Conservation (phyloP, 352 stramenopile species). For the Phytophthora chlamydospora region DNA sequence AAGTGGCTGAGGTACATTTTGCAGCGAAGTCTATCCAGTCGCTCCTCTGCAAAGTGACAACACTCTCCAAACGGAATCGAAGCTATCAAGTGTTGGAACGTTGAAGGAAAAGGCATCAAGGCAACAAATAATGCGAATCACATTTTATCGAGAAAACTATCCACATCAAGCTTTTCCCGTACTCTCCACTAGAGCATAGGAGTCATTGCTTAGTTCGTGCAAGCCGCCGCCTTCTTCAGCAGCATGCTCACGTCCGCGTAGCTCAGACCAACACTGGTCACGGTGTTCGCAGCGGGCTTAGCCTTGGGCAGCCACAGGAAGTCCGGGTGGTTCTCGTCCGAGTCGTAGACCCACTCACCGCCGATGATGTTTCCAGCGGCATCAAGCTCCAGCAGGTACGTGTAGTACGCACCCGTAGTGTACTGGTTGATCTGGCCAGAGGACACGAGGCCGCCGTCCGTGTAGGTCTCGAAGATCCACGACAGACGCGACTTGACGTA, state of each 20-base stretch:
- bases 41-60: too few relatives aligned
- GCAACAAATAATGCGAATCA: too few relatives aligned
- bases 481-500: constrained; percentile 48
- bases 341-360: constrained; percentile 48
- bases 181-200: too few relatives aligned
- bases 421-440: constrained; percentile 28
- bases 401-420: constrained; percentile 38
- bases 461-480: constrained; percentile 51
- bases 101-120: too few relatives aligned
- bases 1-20: too few relatives aligned
- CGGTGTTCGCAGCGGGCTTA: constrained; percentile 27
- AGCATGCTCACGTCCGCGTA: constrained; percentile 32
- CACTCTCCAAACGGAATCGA: too few relatives aligned
- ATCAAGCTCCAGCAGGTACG: constrained; percentile 50
- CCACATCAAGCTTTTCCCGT: too few relatives aligned
- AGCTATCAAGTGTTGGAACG: too few relatives aligned
- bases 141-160: too few relatives aligned
- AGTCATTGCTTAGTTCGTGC: constrained; percentile 1
- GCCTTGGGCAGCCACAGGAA: constrained; percentile 45
- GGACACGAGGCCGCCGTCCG: constrained; percentile 39
- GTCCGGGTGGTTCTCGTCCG: constrained; percentile 38
- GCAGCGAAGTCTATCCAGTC: too few relatives aligned
- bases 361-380: constrained; percentile 39
- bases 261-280: constrained; percentile 27
- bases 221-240: constrained; percentile 18